Evolutionary conservation across 331 rosid species (phyloP), one percentile per base, ranked within the genome.

Genomic region (Rosa hybrid): DNA sequence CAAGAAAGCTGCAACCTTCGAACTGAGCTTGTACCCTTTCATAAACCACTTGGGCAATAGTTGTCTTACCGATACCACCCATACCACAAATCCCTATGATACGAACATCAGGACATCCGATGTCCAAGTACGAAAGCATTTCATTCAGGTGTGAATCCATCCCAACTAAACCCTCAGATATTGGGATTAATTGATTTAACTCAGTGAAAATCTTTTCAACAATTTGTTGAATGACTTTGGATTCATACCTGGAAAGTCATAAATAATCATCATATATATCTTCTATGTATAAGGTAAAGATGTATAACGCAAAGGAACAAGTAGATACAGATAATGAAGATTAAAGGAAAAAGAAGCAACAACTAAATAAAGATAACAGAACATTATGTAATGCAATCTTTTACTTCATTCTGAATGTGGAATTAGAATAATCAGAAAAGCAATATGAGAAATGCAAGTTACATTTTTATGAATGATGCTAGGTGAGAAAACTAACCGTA

Each of bases 181-280:
- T n/a, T 21, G 64, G 2, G 30, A 57, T n/a, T 9, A n/a, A 2
- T 21, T 57, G 12, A 21, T 57, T 54, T 1, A 54, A 6, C 60
- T 54, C 60, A 0, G n/a, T 54, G 10, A 54, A 54, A 6, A 54
- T 1, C 60, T 6, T 54, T 30, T 21, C 27, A 5, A 53, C 77
- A 30, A 38, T n/a, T 30, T 38, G 18, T 38, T 44, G 4, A 44
- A 78, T 44, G 7, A 54, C 12, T 53, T 21, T 49, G 20, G 76
- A 4, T 46, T 78, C 60, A 39, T 38, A 44, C 5, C 65, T 78
- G 81, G 1, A 48, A 54, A 69, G 54, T 25, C n/a, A n/a, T n/a
- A n/a, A n/a, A n/a, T n/a, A n/a, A n/a, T n/a, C n/a, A n/a, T n/a
- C n/a, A n/a, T n/a, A n/a, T n/a, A n/a, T n/a, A n/a, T n/a, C n/a